Percentiles rank a stretch among this genome's conserved stretches.
These are phyloP conservation scores for Acephala macrosclerotiorum DNA, from an alignment of 2,329 filamentous ascomycete genomes.

Conservation along the genomic window DNA sequence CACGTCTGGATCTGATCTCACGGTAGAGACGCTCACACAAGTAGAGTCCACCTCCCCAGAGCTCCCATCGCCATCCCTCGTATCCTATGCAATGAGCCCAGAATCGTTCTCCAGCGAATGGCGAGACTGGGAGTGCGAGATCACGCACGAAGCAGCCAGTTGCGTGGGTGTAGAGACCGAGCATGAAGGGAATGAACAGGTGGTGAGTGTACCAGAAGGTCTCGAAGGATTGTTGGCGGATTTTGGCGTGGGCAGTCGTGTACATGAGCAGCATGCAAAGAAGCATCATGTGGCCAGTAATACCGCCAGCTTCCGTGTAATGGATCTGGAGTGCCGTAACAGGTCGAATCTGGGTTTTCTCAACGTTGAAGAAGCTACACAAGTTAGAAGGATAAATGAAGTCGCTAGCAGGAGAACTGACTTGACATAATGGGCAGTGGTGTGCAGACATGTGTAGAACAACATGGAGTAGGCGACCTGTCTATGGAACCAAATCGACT, in stretches of 20 bases:
- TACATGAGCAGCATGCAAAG: slow-evolving; percentile 99
- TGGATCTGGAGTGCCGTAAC: slow-evolving; percentile 88
- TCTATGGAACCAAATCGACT: slow-evolving; percentile 96
- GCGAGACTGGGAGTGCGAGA: slow-evolving; percentile 73
- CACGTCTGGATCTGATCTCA: slow-evolving; percentile 82
- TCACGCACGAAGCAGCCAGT: slow-evolving; percentile 97
- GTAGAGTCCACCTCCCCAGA: slow-evolving; percentile 86
- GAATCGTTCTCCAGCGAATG: slow-evolving; percentile 82
- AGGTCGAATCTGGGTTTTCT: slow-evolving; percentile 81
- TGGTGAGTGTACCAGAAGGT: slow-evolving; percentile 99
- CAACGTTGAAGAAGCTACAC: slow-evolving; percentile 91
- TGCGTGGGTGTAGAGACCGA: slow-evolving; percentile 94
- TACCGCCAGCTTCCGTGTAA: slow-evolving; percentile 86
- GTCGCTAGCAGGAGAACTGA: slow-evolving; percentile 51
- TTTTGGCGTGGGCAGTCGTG: slow-evolving; percentile 91
- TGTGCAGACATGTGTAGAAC: slow-evolving; percentile 81
- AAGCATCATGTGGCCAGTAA: slow-evolving; percentile 97
- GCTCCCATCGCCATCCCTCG: slow-evolving; percentile 96
- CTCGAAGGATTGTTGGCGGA: slow-evolving; percentile 96
- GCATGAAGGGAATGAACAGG: slow-evolving; percentile 94
- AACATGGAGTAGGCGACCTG: slow-evolving; percentile 92
- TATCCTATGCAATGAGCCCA: slow-evolving; percentile 96
- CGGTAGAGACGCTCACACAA: slow-evolving; percentile 88
- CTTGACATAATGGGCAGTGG: slow-evolving; percentile 91
- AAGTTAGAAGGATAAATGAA: neutral